Percentiles rank a stretch among this genome's conserved stretches.
Evolutionary conservation across 306 rosid species (phyloP).

Genomic region (Trichosanthes truncata): DNA sequence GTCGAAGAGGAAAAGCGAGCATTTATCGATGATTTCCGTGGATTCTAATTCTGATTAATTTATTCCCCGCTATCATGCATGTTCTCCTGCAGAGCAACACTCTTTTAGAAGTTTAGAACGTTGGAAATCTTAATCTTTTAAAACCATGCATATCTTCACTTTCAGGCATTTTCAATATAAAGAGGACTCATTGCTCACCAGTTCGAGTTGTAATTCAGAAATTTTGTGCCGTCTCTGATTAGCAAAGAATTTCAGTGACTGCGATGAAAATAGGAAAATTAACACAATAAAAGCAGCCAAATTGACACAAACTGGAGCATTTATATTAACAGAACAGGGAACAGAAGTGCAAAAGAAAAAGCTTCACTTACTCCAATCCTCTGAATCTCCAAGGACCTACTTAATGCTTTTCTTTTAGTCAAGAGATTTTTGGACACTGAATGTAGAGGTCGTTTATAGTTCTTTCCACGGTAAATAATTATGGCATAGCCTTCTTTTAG

Average conservation of each 20-base stretch:
- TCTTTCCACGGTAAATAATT: constrained; percentile 78
- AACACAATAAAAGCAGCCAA: not conserved
- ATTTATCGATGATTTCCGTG: not conserved
- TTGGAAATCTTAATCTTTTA: not conserved
- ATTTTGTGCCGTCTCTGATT: constrained; percentile 36
- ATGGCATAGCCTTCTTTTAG: constrained; percentile 67
- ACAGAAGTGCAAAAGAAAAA: constrained; percentile 13
- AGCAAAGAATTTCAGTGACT: constrained; percentile 75
- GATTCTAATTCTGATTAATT: not conserved
- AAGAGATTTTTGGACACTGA: constrained; percentile 38
- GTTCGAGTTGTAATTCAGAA: constrained; percentile 44
- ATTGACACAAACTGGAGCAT: not conserved
- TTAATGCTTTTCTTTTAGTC: constrained; percentile 63
- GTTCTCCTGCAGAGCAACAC: not conserved
- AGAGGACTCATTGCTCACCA: constrained; percentile 36
- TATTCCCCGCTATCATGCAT: not conserved
- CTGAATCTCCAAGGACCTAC: constrained; percentile 70
- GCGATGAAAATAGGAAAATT: constrained; percentile 18
- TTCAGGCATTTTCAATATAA: not conserved
- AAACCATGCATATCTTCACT: not conserved
- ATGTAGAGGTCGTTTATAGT: constrained; percentile 46
- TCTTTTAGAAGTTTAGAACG: not conserved
- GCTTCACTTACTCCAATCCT: constrained; percentile 63
- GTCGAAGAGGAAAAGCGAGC: not conserved
- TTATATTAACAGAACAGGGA: constrained; percentile 8